A percentile compares a stretch with the other conserved stretches of the same genome.
Evolutionary conservation across 169 alveolate genomes (phyloP).

Genomic region (Eimeria falciformis): DNA sequence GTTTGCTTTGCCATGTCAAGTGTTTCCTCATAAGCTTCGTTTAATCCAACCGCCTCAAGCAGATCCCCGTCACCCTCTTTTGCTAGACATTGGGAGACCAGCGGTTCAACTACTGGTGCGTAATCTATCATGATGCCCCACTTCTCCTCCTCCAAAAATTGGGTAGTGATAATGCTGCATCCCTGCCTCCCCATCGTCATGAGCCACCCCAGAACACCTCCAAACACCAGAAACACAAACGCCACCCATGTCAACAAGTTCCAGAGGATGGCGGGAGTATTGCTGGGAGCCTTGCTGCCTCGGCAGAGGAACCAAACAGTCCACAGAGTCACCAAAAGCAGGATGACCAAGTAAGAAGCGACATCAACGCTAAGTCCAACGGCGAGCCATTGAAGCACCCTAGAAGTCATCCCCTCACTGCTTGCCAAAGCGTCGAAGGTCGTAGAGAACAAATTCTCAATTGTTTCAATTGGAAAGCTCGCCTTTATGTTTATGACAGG

Average conservation of each 20-base stretch:
- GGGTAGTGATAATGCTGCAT: constrained; percentile 16
- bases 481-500: constrained; percentile 27
- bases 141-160: constrained; percentile 48
- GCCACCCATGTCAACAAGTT: constrained; percentile 29
- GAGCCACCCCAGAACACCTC: constrained; percentile 53
- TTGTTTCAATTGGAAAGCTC: constrained; percentile 11
- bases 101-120: constrained; percentile 58
- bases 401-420: constrained; percentile 19
- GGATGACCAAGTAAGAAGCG: constrained; percentile 27
- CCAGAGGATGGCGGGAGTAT: constrained; percentile 37
- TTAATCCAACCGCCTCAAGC: constrained; percentile 51
- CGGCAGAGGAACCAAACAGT: constrained; percentile 38
- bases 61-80: constrained; percentile 61
- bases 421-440: constrained; percentile 13
- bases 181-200: constrained; percentile 53
- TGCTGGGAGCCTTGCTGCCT: not conserved
- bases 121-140: constrained; percentile 49
- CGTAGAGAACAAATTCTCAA: constrained; percentile 15
- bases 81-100: constrained; percentile 31
- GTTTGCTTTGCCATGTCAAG: constrained; percentile 25
- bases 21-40: constrained; percentile 31
- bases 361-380: constrained; percentile 23
- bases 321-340: constrained; percentile 47
- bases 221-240: constrained; percentile 25
- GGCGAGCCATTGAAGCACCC: constrained; percentile 40